Percentiles rank a stretch among this genome's conserved stretches.
These are phyloP conservation scores for Eucalyptus curtisii DNA, from an alignment of 345 rosid species.

Conservation along the genomic window DNA sequence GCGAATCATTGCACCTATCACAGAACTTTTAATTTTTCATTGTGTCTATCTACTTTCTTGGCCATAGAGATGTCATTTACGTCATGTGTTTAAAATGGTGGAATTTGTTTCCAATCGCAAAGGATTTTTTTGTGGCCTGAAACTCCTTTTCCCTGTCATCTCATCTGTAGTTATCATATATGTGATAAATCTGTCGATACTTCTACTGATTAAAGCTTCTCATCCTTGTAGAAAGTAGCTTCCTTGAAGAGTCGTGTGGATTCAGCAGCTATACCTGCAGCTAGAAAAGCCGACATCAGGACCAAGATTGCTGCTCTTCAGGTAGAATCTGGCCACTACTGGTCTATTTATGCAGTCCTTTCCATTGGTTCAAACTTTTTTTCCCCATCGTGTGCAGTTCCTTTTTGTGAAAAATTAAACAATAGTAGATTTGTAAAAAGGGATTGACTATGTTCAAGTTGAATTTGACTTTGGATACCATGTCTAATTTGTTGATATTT, in stretches of 20 bases:
- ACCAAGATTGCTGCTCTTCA: slow-evolving; percentile 60
- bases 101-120: background rate
- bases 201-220: background rate
- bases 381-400: background rate
- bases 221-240: slow-evolving; percentile 53
- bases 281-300: slow-evolving; percentile 78
- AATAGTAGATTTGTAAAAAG: background rate
- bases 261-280: slow-evolving; percentile 66
- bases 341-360: background rate
- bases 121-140: background rate
- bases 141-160: background rate
- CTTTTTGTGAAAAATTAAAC: background rate
- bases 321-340: slow-evolving; percentile 15
- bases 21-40: background rate
- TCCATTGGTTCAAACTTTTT: background rate
- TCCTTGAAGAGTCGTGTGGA: slow-evolving; percentile 73
- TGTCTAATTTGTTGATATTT: background rate
- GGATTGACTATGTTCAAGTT: background rate
- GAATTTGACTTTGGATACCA: background rate
- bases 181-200: background rate
- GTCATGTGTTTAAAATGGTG: background rate
- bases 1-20: background rate
- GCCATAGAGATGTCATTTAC: background rate
- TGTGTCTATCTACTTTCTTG: background rate
- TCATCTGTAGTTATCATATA: background rate